Percentiles rank a stretch among this genome's conserved stretches.
These are phyloP conservation scores for Lachancea thermotolerans DNA, from an alignment of 805 yeast genomes.

Conservation along the genomic window DNA sequence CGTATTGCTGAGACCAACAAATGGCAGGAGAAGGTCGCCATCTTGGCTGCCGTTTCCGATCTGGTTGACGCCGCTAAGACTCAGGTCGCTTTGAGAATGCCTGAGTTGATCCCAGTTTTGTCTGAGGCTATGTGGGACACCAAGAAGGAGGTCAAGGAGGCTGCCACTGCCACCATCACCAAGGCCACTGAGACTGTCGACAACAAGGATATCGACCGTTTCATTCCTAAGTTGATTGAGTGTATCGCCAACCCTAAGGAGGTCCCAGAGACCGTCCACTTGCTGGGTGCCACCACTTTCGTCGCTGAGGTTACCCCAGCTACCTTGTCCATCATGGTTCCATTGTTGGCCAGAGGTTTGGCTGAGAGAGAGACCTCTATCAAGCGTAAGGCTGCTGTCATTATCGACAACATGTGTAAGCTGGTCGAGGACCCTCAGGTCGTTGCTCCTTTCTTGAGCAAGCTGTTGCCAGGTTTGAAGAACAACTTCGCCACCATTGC, in stretches of 20 bases:
- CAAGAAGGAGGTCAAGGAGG: slow-evolving; percentile 94
- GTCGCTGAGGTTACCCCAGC: slow-evolving; percentile 99
- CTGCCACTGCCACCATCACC: slow-evolving; percentile 93
- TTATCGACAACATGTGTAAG: slow-evolving; percentile 99
- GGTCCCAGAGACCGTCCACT: slow-evolving; percentile 98
- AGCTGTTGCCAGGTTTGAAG: slow-evolving; percentile 93
- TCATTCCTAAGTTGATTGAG: slow-evolving; percentile 93
- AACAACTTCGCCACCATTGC: slow-evolving; percentile 93
- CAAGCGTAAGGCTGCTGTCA: slow-evolving; percentile 99
- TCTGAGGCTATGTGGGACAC: slow-evolving; percentile 99
- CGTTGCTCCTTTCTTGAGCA: slow-evolving; percentile 97
- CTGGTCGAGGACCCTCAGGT: slow-evolving; percentile 99
- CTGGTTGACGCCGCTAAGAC: slow-evolving; percentile 91
- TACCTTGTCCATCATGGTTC: slow-evolving; percentile 98
- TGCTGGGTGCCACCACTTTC: slow-evolving; percentile 98
- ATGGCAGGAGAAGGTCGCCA: slow-evolving; percentile 97
- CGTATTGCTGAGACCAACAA: slow-evolving; percentile 70
- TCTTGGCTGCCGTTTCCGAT: slow-evolving; percentile 75
- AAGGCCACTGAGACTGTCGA: slow-evolving; percentile 96
- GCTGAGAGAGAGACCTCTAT: slow-evolving; percentile 99
- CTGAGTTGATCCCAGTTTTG: slow-evolving; percentile 95
- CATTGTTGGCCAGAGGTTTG: slow-evolving; percentile 97
- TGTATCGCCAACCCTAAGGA: slow-evolving; percentile 96
- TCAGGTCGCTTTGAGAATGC: slow-evolving; percentile 98
- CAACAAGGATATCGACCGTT: slow-evolving; percentile 99